These are phyloP conservation scores for Mallotus repandus DNA, from an alignment of 441 rosid species.

Conservation along the genomic window DNA sequence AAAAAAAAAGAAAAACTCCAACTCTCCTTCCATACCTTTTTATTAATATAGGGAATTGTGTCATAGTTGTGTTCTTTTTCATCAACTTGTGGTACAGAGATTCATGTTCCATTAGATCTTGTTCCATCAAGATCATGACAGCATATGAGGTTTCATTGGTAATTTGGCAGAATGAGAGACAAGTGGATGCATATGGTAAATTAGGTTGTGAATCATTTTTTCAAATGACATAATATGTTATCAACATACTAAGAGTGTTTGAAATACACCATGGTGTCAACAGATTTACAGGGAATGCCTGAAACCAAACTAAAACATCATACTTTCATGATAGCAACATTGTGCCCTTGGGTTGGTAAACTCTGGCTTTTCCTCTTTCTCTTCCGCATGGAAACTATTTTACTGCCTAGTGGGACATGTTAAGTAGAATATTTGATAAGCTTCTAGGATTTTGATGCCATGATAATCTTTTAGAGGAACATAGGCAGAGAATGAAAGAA, in stretches of 20 bases:
- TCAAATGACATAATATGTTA: too few species aligned
- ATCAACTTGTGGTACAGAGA: not conserved
- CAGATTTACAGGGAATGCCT: not conserved
- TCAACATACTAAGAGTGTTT: too few species aligned
- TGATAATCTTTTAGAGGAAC: not conserved
- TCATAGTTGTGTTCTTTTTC: not conserved
- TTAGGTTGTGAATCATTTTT: not conserved
- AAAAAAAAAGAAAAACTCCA: not conserved
- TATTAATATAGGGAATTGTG: not conserved
- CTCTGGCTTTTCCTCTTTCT: not conserved
- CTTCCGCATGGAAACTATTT: not conserved
- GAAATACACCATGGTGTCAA: too few species aligned
- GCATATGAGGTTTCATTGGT: not conserved
- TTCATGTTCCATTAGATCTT: not conserved
- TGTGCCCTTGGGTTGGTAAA: not conserved
- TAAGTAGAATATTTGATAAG: not conserved
- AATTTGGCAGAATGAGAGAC: constrained; percentile 3
- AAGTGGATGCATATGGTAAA: not conserved
- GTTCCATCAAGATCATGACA: not conserved
- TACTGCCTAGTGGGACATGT: not conserved
- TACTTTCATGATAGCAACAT: too few species aligned
- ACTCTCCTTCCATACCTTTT: not conserved
- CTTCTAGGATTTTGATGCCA: not conserved
- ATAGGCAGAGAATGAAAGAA: too few species aligned
- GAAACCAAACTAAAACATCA: not conserved